Evolutionary conservation across 306 rosid genomes (phyloP).

Genomic region (Oxytropis ochrocephala): DNA sequence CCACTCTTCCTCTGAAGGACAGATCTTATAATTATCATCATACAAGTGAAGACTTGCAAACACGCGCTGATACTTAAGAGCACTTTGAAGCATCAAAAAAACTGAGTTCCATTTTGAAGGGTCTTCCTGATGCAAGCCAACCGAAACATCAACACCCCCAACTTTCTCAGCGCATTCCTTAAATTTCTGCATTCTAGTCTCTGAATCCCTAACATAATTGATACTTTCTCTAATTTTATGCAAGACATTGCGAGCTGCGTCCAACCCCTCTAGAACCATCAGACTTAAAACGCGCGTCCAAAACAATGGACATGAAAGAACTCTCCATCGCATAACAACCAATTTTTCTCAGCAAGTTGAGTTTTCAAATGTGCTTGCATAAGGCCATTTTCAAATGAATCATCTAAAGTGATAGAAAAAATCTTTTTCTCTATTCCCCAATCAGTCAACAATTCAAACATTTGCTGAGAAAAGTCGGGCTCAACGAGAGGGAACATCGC

Average conservation of each 20-base stretch:
- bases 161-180: no score
- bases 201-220: neutral
- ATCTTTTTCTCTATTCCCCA: neutral
- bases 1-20: neutral
- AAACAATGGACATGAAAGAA: neutral
- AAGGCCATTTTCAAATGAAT: neutral
- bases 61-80: no score
- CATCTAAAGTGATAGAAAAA: neutral
- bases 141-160: no score
- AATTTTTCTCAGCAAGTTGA: neutral
- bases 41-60: neutral
- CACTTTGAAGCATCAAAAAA: no score
- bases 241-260: neutral
- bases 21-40: neutral
- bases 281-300: neutral
- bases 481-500: neutral
- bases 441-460: neutral
- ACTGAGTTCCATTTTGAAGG: no score
- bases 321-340: neutral
- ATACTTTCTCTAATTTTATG: neutral
- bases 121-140: no score
- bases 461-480: neutral
- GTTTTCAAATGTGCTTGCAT: neutral
- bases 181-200: no score
- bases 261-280: neutral